phyloP scores from a whole-genome alignment of 2,329 filamentous ascomycete genomes.

The Botryotinia globosa region DNA sequence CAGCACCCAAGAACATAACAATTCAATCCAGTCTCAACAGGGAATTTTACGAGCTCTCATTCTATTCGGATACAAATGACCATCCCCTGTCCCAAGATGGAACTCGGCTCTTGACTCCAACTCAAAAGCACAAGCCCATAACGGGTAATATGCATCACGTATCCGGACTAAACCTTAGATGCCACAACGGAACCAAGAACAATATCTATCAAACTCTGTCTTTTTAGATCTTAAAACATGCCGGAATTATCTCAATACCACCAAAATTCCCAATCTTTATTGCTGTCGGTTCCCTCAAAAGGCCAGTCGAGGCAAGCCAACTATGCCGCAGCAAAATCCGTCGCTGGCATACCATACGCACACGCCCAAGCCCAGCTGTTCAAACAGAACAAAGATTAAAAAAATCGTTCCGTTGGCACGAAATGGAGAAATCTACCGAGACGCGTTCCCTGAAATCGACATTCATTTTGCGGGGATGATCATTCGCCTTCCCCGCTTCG shows the following conservation, averaged over 20 bases:
- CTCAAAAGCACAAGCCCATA: neutral
- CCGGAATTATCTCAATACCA: rapidly evolving
- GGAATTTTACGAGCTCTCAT: neutral
- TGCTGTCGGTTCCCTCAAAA: neutral
- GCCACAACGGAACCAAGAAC: neutral
- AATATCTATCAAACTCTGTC: neutral
- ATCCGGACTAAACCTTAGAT: neutral
- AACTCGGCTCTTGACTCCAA: neutral
- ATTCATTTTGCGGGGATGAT: neutral
- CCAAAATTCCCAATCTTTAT: neutral
- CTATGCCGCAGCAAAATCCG: neutral
- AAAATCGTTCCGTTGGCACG: rapidly evolving
- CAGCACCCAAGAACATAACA: neutral
- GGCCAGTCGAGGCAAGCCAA: neutral
- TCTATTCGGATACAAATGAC: neutral
- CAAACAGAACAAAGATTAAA: neutral
- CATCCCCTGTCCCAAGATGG: neutral
- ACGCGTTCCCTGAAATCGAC: neutral
- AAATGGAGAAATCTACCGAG: neutral
- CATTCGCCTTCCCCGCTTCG: neutral
- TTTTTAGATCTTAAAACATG: rapidly evolving
- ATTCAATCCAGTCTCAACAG: neutral
- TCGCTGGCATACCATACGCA: neutral
- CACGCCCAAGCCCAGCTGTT: neutral
- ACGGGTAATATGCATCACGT: neutral